Conservation (phyloP, 164 flowering plant species). For the Euptelea pleiosperma region DNA sequence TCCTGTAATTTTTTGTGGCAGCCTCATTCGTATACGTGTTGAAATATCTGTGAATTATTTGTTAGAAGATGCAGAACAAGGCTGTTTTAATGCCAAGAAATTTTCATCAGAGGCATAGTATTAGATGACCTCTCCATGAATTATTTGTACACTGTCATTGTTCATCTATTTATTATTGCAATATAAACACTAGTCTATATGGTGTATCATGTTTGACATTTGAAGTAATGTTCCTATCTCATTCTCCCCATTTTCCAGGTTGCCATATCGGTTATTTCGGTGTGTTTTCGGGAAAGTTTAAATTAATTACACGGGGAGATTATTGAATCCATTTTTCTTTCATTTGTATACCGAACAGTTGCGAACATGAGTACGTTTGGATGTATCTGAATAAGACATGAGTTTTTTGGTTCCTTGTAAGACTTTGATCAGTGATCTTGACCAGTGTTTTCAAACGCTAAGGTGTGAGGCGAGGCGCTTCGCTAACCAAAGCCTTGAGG, state of each 20-base stretch:
- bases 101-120: constrained; percentile 24
- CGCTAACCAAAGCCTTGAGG: too few species aligned
- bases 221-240: constrained; percentile 7
- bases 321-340: background rate
- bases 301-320: too few species aligned
- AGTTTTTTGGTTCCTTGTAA: too few species aligned
- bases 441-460: too few species aligned
- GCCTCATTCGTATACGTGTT: constrained; percentile 20
- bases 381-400: too few species aligned
- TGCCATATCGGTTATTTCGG: too few species aligned
- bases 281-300: too few species aligned
- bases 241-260: background rate
- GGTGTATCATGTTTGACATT: constrained; percentile 9
- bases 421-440: too few species aligned
- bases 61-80: constrained; percentile 30
- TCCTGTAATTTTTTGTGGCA: constrained; percentile 24
- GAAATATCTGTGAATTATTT: constrained; percentile 22
- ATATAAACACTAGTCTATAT: constrained; percentile 13
- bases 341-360: background rate
- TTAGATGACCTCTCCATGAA: constrained; percentile 33
- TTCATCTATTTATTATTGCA: constrained; percentile 1
- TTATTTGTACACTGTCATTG: constrained; percentile 22
- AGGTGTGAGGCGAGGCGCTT: too few species aligned
- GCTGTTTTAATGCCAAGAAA: constrained; percentile 27
- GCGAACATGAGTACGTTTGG: too few species aligned